Evolutionary conservation across 2,329 filamentous ascomycete genomes (phyloP), one percentile per base, ranked within the genome.

Genomic region (Tolypocladium capitatum): DNA sequence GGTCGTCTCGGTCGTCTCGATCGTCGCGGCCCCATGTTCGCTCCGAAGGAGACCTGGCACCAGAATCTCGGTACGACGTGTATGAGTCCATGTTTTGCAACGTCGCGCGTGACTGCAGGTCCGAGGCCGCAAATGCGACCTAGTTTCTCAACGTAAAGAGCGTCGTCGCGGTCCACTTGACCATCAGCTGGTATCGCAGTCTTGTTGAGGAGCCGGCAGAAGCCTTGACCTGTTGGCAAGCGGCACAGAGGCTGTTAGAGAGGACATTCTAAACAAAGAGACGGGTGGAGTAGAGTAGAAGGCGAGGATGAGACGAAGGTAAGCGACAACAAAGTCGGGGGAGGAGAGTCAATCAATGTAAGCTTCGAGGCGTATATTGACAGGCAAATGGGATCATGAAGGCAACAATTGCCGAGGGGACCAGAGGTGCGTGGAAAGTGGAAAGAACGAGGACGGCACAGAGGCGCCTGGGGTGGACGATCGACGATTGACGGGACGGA

Each of bases 181-280:
- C 24, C 43, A 52, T 49, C 43, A 49, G 47, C 31, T 48, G 34
- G 36, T 43, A 45, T 43, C 34, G 33, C 43, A 44, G 11, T 14
- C 36, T 48, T 50, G 45, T 44, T n/a, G 42, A 42, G 33, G 45
- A 50, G 50, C 46, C 47, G 50, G 53, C 49, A 57, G 52, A 58
- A 53, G 50, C 55, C 58, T 50, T 53, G 53, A 70, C 66, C 72
- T 74, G 68, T 64, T 70, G 63, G 67, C 71, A 71, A 68, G 67
- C 68, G 64, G 69, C 61, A 70, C 66, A 68, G 68, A 70, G 70
- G 70, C 66, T 59, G 74, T 78, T 77, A 78, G 75, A 78, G 64
- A 69, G 65, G 63, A 63, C 63, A 72, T 70, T 65, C 66, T 70
- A 47, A 55, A 52, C 46, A 58, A 56, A 59, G 57, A 58, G 54